Evolutionary conservation across 768 basidiomycete species (phyloP), one percentile per base, ranked within the genome.

Genomic region (Chlorophyllum brunneum): DNA sequence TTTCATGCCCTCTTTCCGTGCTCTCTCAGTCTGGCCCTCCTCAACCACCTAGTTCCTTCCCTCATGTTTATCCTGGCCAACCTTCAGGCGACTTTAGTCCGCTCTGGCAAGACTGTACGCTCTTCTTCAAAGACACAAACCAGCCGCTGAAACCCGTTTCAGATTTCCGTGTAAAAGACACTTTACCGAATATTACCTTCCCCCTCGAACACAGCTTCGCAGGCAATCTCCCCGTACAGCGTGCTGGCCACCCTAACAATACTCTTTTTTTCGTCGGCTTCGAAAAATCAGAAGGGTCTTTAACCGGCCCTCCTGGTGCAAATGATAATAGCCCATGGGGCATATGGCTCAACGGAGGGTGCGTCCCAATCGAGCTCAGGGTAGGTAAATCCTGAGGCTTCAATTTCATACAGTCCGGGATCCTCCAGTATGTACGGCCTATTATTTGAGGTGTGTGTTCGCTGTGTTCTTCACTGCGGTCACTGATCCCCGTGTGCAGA

Each of bases 311-410:
- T 23, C 61, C 65, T 1, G 56, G 57, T 39, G 56, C 63, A n/a
- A 62, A 59, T 15, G 70, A 62, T 40, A 64, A 61, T 11, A 70
- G 81, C 16, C 86, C 86, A 1, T 87, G 86, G 86, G 77, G 78
- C 2, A 81, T 88, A 36, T 88, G 85, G 85, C 63, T 88, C 22
- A 86, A 86, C 54, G 86, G 85, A 67, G 85, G 84, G 82, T 63
- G 23, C 24, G 29, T 30, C 16, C 18, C 15, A 10, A 9, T 36
- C 24, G 18, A 22, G 5, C 22, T 23, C 13, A 16, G 13, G 24
- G 47, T 18, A 9, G 16, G 38, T 22, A 40, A n/a, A 13, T 8
- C 22, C 39, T 44, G 37, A 45, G 29, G 23, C 33, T 41, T 39
- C 22, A 27, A 29, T 48, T 18, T 10, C 49, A 41, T 15, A 24